Conservation (phyloP, 2,329 filamentous ascomycete species). For the Hortaea sp. region DNA sequence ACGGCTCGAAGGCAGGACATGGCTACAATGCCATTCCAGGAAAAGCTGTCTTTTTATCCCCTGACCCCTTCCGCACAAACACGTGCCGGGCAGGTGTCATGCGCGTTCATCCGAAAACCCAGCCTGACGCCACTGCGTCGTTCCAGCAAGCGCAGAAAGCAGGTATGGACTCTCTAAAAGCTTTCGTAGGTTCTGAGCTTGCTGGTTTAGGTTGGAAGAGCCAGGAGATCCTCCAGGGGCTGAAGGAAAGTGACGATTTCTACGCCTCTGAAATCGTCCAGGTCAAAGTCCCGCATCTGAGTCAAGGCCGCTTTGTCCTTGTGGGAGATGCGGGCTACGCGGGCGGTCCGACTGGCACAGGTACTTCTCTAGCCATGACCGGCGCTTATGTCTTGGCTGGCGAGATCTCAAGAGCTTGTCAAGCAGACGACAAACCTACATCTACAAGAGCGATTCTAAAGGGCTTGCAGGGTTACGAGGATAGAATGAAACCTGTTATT, state of each 20-base stretch:
- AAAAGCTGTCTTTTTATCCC: no score
- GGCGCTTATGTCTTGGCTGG: conserved; percentile 25
- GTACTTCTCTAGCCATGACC: conserved; percentile 22
- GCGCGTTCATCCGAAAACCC: conserved; percentile 23
- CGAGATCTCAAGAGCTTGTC: conserved; percentile 5
- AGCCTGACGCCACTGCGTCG: conserved; percentile 13
- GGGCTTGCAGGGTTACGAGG: conserved; percentile 16
- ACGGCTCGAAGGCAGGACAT: conserved; percentile 28
- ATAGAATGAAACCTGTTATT: conserved; percentile 12
- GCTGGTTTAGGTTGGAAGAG: conserved; percentile 14
- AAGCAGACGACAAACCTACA: background rate
- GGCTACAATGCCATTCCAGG: conserved; percentile 24
- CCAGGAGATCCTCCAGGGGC: conserved; percentile 8
- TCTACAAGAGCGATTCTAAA: conserved; percentile 9
- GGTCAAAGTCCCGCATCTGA: conserved; percentile 23
- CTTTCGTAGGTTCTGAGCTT: conserved; percentile 17
- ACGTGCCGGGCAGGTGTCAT: conserved; percentile 18
- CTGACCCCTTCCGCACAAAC: no score
- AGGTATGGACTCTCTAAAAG: conserved; percentile 28
- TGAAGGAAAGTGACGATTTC: conserved; percentile 15
- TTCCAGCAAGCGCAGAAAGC: conserved; percentile 33
- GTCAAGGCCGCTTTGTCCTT: conserved; percentile 27
- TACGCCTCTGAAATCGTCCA: conserved; percentile 23
- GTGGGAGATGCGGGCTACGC: conserved; percentile 34
- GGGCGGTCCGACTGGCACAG: conserved; percentile 25